These are phyloP conservation scores for Termitomyces sp. DNA, from an alignment of 768 basidiomycete species.

Conservation along the genomic window DNA sequence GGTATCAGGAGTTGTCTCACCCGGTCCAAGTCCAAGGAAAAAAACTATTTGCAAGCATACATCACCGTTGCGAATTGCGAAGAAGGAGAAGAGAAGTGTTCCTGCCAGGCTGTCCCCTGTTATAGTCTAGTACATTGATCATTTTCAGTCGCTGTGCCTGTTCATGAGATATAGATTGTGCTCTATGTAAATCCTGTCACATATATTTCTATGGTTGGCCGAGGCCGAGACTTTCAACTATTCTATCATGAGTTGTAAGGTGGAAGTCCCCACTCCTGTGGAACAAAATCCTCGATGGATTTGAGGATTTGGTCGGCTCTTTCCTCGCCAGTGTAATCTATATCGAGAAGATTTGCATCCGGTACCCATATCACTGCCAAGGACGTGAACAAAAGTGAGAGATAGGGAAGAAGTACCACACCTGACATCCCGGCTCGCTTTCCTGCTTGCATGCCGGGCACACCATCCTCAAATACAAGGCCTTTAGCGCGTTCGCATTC, in stretches of 20 bases:
- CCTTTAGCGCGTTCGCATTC: constrained; percentile 49
- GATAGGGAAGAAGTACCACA: constrained; percentile 23
- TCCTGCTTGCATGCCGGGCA: constrained; percentile 73
- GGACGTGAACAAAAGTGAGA: not conserved
- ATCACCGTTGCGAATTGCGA: constrained; percentile 9
- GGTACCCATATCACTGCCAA: constrained; percentile 79
- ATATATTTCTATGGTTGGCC: not conserved
- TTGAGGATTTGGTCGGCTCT: constrained; percentile 51
- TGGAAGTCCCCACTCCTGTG: constrained; percentile 81
- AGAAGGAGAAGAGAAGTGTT: not conserved
- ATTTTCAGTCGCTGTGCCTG: not conserved
- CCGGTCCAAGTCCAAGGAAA: constrained; percentile 2
- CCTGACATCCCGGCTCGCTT: constrained; percentile 85
- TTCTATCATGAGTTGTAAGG: constrained; percentile 33
- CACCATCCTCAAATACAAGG: constrained; percentile 78
- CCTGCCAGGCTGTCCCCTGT: not conserved
- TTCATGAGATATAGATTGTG: not conserved
- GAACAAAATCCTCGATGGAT: constrained; percentile 69
- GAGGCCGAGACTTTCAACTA: not conserved
- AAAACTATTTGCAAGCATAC: constrained; percentile 1
- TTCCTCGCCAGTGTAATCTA: constrained; percentile 43
- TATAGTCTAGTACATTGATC: not conserved
- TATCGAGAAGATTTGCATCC: constrained; percentile 55
- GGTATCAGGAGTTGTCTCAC: not conserved
- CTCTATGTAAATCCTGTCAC: not conserved